Evolutionary conservation across 768 basidiomycete genomes (phyloP).

Genomic region (Pilatotrama ljubarskyi): DNA sequence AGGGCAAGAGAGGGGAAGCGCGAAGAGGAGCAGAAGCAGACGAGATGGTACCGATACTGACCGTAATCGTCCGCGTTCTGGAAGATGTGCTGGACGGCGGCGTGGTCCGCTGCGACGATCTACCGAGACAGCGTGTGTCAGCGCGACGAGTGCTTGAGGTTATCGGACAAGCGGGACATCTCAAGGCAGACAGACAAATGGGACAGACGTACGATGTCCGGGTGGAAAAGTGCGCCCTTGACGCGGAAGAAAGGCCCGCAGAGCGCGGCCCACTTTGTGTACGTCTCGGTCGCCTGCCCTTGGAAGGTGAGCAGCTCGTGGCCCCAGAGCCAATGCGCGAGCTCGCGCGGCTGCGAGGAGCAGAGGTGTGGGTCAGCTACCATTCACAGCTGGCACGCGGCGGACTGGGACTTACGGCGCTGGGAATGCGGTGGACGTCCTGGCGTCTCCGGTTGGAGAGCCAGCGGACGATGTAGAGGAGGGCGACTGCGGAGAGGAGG

Average conservation of each 20-base stretch:
- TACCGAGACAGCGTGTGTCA: constrained; percentile 12
- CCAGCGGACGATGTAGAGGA: constrained; percentile 20
- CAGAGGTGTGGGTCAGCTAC: neutral
- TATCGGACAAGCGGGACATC: neutral
- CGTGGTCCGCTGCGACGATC: constrained; percentile 39
- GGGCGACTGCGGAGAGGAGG: constrained; percentile 17
- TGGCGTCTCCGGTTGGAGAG: constrained; percentile 11
- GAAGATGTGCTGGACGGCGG: constrained; percentile 41
- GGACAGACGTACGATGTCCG: constrained; percentile 35
- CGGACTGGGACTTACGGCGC: constrained; percentile 19
- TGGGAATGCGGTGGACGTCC: constrained; percentile 22
- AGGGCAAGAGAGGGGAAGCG: constrained; percentile 1
- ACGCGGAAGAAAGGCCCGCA: constrained; percentile 39
- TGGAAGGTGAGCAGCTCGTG: constrained; percentile 39
- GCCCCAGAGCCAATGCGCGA: constrained; percentile 35
- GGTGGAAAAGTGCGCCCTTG: constrained; percentile 40
- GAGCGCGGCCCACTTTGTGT: constrained; percentile 34
- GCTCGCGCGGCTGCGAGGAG: constrained; percentile 12
- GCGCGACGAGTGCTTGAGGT: neutral
- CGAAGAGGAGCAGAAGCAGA: neutral
- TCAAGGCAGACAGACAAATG: too few relatives aligned
- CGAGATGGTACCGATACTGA: constrained; percentile 15
- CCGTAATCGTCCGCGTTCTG: constrained; percentile 37
- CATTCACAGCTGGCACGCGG: neutral
- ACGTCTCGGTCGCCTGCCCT: constrained; percentile 36